phyloP scores from a whole-genome alignment of 805 yeast genomes.

The Lipomyces japonicus region DNA sequence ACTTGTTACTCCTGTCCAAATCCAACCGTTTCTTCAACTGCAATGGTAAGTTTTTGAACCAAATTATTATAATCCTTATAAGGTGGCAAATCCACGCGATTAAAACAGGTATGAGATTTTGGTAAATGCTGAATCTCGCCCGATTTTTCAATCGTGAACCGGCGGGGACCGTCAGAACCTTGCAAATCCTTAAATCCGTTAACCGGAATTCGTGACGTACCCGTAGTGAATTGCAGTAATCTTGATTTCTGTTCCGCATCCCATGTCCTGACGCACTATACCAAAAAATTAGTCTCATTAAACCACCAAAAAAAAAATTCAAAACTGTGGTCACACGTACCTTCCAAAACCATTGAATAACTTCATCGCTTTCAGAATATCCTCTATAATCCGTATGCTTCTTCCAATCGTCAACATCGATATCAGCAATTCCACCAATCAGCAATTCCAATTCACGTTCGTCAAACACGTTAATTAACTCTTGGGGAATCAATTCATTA shows the following conservation, averaged over 20 bases:
- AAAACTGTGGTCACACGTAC: constrained; percentile 1
- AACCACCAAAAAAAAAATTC: background rate
- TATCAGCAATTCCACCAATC: constrained; percentile 97
- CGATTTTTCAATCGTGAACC: constrained; percentile 97
- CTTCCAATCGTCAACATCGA: constrained; percentile 98
- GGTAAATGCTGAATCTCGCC: constrained; percentile 91
- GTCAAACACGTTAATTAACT: constrained; percentile 91
- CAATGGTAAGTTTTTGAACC: constrained; percentile 86
- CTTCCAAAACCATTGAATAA: constrained; percentile 98
- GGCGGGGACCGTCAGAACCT: constrained; percentile 98
- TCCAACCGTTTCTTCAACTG: constrained; percentile 98
- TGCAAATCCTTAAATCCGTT: constrained; percentile 98
- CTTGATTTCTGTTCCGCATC: constrained; percentile 96
- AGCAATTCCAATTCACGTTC: constrained; percentile 94
- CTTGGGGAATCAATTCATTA: constrained; percentile 96
- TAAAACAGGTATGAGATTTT: constrained; percentile 97
- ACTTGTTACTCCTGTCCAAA: constrained; percentile 86
- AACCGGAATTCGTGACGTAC: constrained; percentile 98
- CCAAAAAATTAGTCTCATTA: background rate
- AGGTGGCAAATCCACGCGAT: constrained; percentile 96
- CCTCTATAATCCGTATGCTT: constrained; percentile 98
- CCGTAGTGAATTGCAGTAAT: constrained; percentile 93
- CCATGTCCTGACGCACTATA: constrained; percentile 75
- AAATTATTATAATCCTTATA: constrained; percentile 77
- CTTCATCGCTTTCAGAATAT: constrained; percentile 93